Evolutionary conservation across 2,329 filamentous ascomycete genomes (phyloP), one percentile per base, ranked within the genome.

Genomic region (Orbilia oligospora): DNA sequence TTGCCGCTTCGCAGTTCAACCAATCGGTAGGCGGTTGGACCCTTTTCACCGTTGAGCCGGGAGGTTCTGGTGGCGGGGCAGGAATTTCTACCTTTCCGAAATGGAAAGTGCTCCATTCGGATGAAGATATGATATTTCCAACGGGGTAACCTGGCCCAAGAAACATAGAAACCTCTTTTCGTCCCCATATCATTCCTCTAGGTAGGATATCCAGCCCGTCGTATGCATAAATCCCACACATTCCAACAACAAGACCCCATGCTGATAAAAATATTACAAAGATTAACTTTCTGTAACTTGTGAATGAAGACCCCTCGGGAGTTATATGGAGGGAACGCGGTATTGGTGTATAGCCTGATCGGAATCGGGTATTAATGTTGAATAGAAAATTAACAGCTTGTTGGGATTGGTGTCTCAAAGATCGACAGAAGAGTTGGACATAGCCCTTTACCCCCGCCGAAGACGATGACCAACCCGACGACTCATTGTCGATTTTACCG

Each of bases 101-200:
- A 4, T n/a, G 20, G 41, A 76, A 76, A 3, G 71, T 76, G 8
- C 65, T 70, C 71, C 71, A 76, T 66, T 76, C 71, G 4, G 41
- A 65, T 10, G 46, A 12, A 3, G 71, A 76, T 1, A 76, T 61
- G 8, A 76, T 5, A 3, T 22, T 48, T n/a, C 71, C 71, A 0
- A 70, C 27, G 22, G 56, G 66, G 38, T 76, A 76, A 1, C 38
- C 33, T 2, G 71, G 63, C 6, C 71, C 71, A 14, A 76, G 38
- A 3, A 76, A 18, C 14, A 3, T 70, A 2, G 24, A 20, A 48
- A 65, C 55, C 14, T 70, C 48, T n/a, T 65, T n/a, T 33, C 71
- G n/a, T 30, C 53, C 65, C 71, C 71, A 69, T 24, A 6, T 20
- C 5, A 18, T 16, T 10, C 38, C 4, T 2, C 51, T 41, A 2